Conservation (phyloP, 2,329 filamentous ascomycete genomes). For the Epichloe typhina region DNA sequence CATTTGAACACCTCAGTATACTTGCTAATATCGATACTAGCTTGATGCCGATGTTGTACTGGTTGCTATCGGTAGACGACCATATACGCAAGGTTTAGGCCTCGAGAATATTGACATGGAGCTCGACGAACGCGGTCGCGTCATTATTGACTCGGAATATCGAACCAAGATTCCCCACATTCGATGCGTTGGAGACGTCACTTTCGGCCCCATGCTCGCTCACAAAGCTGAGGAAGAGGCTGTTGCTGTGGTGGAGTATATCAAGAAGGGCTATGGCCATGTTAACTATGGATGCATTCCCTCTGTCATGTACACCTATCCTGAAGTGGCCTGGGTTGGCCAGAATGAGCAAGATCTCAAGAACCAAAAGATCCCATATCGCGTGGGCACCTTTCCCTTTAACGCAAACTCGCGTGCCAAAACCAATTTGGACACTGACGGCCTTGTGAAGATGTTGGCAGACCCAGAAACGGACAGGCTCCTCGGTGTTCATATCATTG, state of each 20-base stretch:
- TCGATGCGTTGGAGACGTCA: constrained; percentile 88
- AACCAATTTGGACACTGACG: constrained; percentile 94
- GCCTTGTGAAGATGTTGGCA: constrained; percentile 91
- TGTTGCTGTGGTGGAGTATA: constrained; percentile 89
- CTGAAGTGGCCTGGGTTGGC: constrained; percentile 96
- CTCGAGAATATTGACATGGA: constrained; percentile 90
- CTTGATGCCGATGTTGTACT: constrained; percentile 91
- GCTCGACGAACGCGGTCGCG: constrained; percentile 80
- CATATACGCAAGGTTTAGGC: constrained; percentile 83
- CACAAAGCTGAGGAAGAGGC: constrained; percentile 99
- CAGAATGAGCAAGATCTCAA: constrained; percentile 96
- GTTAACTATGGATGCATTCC: constrained; percentile 96
- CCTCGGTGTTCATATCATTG: constrained; percentile 91
- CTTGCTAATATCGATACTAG: constrained; percentile 29
- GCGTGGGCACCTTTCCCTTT: constrained; percentile 85
- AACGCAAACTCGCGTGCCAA: constrained; percentile 96
- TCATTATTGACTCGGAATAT: constrained; percentile 98
- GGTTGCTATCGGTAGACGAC: constrained; percentile 89
- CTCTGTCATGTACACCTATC: constrained; percentile 98
- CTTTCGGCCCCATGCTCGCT: constrained; percentile 96
- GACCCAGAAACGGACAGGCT: constrained; percentile 95
- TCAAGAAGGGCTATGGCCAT: constrained; percentile 94
- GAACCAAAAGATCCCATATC: constrained; percentile 79
- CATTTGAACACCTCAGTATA: neutral
- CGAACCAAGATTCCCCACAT: constrained; percentile 96